These are phyloP conservation scores for Globisporangium parvum DNA, from an alignment of 352 stramenopile species.

Conservation along the genomic window DNA sequence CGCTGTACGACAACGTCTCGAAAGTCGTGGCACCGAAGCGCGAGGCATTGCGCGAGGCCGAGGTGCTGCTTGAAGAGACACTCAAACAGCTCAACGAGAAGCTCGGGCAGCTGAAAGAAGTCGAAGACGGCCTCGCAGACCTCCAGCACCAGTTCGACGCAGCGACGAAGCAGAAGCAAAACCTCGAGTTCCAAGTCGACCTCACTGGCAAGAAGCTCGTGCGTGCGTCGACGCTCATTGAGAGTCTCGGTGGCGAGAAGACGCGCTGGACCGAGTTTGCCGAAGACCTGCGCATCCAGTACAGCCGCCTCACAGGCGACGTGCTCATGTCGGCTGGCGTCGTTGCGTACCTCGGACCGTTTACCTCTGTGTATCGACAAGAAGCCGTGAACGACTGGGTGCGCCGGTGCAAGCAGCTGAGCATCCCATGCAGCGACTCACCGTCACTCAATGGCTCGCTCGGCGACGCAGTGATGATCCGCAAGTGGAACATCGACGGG, in stretches of 20 bases:
- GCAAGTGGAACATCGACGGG: constrained; percentile 94
- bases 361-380: constrained; percentile 86
- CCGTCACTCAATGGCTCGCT: constrained; percentile 86
- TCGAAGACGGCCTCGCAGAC: constrained; percentile 86
- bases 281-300: constrained; percentile 69
- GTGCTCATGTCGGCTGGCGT: constrained; percentile 89
- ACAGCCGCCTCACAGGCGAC: constrained; percentile 89
- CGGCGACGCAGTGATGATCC: constrained; percentile 88
- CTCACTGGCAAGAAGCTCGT: constrained; percentile 92
- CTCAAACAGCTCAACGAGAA: constrained; percentile 91
- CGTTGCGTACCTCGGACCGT: constrained; percentile 91
- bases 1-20: constrained; percentile 90
- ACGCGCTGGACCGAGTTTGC: constrained; percentile 89
- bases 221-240: constrained; percentile 89
- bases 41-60: constrained; percentile 78
- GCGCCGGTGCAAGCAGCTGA: constrained; percentile 58
- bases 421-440: constrained; percentile 80
- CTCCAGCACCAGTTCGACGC: constrained; percentile 86
- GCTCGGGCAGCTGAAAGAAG: constrained; percentile 84
- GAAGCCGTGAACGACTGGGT: constrained; percentile 82
- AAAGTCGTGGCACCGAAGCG: constrained; percentile 92
- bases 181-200: constrained; percentile 90
- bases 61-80: constrained; percentile 81
- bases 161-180: constrained; percentile 88
- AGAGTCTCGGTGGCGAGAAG: constrained; percentile 91